Base-by-base conservation (phyloP, 176 grass and related monocot genomes). In the Rhynchospora breviuscula region DNA sequence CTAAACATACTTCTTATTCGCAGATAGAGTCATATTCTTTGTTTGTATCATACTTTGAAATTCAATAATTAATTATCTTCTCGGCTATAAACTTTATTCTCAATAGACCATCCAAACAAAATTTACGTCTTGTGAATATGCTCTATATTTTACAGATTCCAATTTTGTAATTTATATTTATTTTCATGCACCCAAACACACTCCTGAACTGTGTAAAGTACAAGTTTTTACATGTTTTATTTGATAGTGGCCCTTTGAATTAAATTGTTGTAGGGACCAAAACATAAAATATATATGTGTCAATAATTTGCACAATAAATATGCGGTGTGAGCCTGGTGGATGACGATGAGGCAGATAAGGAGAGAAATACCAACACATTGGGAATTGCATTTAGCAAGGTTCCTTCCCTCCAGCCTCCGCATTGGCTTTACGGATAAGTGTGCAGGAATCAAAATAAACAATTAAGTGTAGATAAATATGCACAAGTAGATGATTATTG, bases 301-400 rank as follows among this genome's bases (percentile, higher is more conserved):
- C 65, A 68, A 43, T 40, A 68, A 68, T 69, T 69, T 35, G 73
- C 33, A 57, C 47, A 78, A 31, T 17, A 78, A 66, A 66, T 29
- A 29, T 46, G 67, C 46, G 49, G 23, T 25, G 19, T 12, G 2
- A 3, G 8, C 23, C 17, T 61, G 26, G 33, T 33, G 26, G 71
- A 53, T 53, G 71, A 76, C 53, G 47, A 76, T 76, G 46, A 52
- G 70, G 70, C 70, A 75, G 70, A 75, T 54, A 15, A 47, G 72
- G 48, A 31, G 53, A 76, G 72, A 52, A 53, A 71, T 31, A 60
- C 9, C n/a, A 12, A 59, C 56, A 25, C 31, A 71, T 51, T 81
- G 62, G 59, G 53, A 82, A 63, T 65, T 65, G 79, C 58, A 61
- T 82, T 31, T 46, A 57, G 63, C 66, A 65, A 84, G 69, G 66